Evolutionary conservation across 257 asterid genomes (phyloP).

Genomic region (Petrea volubilis): DNA sequence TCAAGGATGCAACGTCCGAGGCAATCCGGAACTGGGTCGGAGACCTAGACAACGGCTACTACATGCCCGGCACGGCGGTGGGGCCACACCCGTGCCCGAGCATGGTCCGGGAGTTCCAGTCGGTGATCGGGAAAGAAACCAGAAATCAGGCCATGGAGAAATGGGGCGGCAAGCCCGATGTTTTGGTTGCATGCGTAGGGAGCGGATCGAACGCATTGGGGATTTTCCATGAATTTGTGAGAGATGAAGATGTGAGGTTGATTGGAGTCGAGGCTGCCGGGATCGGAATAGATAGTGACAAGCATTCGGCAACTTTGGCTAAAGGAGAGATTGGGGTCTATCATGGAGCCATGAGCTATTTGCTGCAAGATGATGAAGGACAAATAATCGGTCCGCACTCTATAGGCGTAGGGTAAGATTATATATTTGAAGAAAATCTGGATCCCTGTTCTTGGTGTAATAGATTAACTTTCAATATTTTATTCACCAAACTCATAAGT

Average conservation of each 20-base stretch:
- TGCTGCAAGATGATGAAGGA: conserved; percentile 75
- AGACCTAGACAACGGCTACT: conserved; percentile 52
- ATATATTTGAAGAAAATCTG: no score
- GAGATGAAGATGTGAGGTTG: conserved; percentile 62
- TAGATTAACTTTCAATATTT: background rate
- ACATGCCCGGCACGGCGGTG: conserved; percentile 54
- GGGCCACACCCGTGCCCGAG: conserved; percentile 85
- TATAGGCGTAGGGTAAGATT: conserved; percentile 56
- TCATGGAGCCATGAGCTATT: conserved; percentile 76
- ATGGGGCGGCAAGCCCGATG: conserved; percentile 82
- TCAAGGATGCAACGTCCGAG: conserved; percentile 81
- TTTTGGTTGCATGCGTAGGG: conserved; percentile 72
- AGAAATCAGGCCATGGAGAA: conserved; percentile 60
- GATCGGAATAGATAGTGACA: conserved; percentile 44
- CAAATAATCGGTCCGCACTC: conserved; percentile 64
- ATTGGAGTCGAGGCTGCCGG: conserved; percentile 82
- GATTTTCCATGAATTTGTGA: conserved; percentile 67
- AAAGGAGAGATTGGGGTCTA: conserved; percentile 69
- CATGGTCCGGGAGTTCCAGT: conserved; percentile 74
- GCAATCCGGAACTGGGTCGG: conserved; percentile 69
- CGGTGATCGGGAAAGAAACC: conserved; percentile 75
- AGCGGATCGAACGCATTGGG: conserved; percentile 83
- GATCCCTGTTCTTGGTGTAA: no score
- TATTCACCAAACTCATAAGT: background rate
- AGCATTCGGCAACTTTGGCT: conserved; percentile 68